Conservation (phyloP, 805 yeast genomes). For the Pichia thaimueangensis region DNA sequence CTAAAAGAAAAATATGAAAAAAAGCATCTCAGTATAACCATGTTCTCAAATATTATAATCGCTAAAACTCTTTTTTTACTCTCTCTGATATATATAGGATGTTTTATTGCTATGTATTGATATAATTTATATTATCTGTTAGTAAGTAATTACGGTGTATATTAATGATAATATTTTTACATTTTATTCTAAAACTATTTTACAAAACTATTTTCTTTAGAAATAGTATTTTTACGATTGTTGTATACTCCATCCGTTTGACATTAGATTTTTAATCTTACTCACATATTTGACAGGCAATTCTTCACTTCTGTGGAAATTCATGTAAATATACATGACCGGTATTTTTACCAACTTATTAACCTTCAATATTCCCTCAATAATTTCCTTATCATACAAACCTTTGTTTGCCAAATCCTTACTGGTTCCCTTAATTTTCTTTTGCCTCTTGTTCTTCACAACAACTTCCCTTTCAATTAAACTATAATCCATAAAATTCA, state of each 20-base stretch:
- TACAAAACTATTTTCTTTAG: neutral
- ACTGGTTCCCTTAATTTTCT: neutral
- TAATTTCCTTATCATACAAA: neutral
- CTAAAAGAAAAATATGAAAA: too few relatives aligned
- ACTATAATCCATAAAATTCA: slow-evolving; percentile 20
- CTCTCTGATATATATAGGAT: too few relatives aligned
- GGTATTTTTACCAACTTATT: slow-evolving; percentile 17
- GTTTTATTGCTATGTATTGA: too few relatives aligned
- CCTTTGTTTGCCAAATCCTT: neutral
- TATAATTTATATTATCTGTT: too few relatives aligned
- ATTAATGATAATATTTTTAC: too few relatives aligned
- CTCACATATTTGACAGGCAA: slow-evolving; percentile 2
- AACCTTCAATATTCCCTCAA: slow-evolving; percentile 10
- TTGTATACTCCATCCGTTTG: slow-evolving; percentile 18
- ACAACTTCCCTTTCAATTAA: slow-evolving; percentile 5
- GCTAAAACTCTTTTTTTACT: too few relatives aligned
- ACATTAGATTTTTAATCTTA: slow-evolving; percentile 10
- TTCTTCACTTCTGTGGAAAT: slow-evolving; percentile 9
- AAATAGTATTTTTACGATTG: neutral
- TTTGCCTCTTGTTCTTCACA: neutral
- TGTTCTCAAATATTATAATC: too few relatives aligned
- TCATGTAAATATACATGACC: slow-evolving; percentile 22
- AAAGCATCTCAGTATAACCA: too few relatives aligned
- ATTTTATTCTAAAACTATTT: neutral
- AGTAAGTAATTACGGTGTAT: too few relatives aligned